Percentiles rank a stretch among this genome's conserved stretches.
phyloP scores from a whole-genome alignment of 2,329 filamentous ascomycete species.

The Fusarium avenaceum region DNA sequence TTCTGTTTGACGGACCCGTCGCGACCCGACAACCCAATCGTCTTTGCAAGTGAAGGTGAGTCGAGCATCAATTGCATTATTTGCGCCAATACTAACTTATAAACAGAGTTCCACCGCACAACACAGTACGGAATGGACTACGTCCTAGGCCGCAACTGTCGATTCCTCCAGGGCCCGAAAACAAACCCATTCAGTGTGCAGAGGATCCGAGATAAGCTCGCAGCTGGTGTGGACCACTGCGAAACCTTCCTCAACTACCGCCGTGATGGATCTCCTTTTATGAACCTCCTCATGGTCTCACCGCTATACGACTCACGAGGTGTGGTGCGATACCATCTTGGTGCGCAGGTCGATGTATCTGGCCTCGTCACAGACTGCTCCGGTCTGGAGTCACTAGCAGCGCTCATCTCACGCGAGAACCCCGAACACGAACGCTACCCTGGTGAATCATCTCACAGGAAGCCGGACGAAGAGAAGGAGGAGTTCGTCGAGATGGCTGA shows the following conservation, averaged over 20 bases:
- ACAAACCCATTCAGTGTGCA: constrained; percentile 74
- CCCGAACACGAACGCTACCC: constrained; percentile 46
- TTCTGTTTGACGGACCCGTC: constrained; percentile 84
- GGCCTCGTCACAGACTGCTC: constrained; percentile 75
- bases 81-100: background rate
- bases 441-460: constrained; percentile 23
- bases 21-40: constrained; percentile 79
- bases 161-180: constrained; percentile 81
- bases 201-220: constrained; percentile 72
- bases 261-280: constrained; percentile 81
- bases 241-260: constrained; percentile 84
- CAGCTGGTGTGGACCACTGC: constrained; percentile 75
- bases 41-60: constrained; percentile 80
- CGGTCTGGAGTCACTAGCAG: constrained; percentile 72
- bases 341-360: constrained; percentile 79
- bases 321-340: constrained; percentile 75
- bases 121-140: constrained; percentile 82
- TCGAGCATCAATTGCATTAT: background rate
- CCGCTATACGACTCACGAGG: constrained; percentile 78
- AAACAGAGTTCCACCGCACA: constrained; percentile 76
- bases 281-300: constrained; percentile 82
- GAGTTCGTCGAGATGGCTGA: constrained; percentile 76
- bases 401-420: constrained; percentile 55
- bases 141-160: constrained; percentile 80
- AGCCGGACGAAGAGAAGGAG: constrained; percentile 55